Percentiles rank a stretch among this genome's conserved stretches.
Conservation (phyloP, 176 grass and related monocot genomes). For the Chloris gayana region DNA sequence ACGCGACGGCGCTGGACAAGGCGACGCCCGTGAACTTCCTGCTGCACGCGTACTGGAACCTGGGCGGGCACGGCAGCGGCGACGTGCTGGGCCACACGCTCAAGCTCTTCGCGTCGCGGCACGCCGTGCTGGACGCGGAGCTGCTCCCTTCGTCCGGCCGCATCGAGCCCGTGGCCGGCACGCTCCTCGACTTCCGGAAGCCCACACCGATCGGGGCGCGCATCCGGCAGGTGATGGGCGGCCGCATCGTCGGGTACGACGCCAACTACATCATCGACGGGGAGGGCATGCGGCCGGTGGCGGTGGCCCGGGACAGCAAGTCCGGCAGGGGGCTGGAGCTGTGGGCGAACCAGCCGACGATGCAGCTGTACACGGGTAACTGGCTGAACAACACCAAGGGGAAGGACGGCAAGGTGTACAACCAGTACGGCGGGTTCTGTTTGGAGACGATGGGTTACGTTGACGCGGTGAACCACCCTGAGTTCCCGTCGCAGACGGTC, state of each 20-base stretch:
- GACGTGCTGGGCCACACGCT: conserved; percentile 68
- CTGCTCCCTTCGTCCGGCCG: conserved; percentile 66
- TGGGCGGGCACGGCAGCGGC: conserved; percentile 61
- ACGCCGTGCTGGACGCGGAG: conserved; percentile 51
- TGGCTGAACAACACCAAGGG: conserved; percentile 52
- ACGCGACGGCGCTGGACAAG: conserved; percentile 54
- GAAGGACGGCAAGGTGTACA: conserved; percentile 66
- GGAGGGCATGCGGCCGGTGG: conserved; percentile 53
- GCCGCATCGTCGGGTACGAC: conserved; percentile 58
- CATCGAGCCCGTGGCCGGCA: conserved; percentile 54
- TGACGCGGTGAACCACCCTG: conserved; percentile 85
- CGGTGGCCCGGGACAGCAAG: conserved; percentile 37
- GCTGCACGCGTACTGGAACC: conserved; percentile 81
- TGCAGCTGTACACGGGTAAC: conserved; percentile 85
- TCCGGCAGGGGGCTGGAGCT: conserved; percentile 64
- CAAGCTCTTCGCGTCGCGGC: conserved; percentile 59
- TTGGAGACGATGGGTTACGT: conserved; percentile 83
- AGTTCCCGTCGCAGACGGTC: conserved; percentile 75
- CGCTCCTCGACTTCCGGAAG: conserved; percentile 61
- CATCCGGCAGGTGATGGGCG: conserved; percentile 50
- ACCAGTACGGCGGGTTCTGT: conserved; percentile 44
- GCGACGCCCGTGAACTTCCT: conserved; percentile 82
- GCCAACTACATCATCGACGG: conserved; percentile 67
- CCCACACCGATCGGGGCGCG: conserved; percentile 58
- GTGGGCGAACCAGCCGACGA: conserved; percentile 75